Evolutionary conservation across 2,329 filamentous ascomycete species (phyloP), one percentile per base, ranked within the genome.

Genomic region (Chrysosporium queenslandicum): DNA sequence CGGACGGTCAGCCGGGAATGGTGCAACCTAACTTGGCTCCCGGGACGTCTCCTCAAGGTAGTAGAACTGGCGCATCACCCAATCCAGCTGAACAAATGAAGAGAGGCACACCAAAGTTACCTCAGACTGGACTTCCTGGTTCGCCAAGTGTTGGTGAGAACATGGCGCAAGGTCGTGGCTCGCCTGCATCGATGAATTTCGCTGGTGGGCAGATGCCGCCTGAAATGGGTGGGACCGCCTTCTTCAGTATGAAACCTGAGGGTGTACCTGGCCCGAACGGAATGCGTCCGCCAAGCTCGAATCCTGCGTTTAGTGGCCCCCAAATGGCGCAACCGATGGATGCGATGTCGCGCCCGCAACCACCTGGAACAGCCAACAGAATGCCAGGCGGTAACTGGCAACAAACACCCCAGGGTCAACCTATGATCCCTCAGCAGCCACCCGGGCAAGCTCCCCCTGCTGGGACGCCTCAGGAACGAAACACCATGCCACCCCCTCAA

Each of bases 51-150:
- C 80, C 74, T 48, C 74, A 73, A 60, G 77, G 72, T 55, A 80
- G 74, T 64, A 71, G 77, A 64, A 70, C 72, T 55, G 80, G 76
- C 36, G 74, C 78, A 11, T 82, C 80, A 21, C 80, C 80, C 32
- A 81, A 79, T 56, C 79, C 80, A 32, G 75, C 71, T 58, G 80
- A 82, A 54, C 77, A 79, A 62, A 81, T 81, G 76, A 80, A 79
- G 65, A 72, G 79, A 57, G 77, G 77, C 40, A 82, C 79, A 20
- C 78, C 79, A 11, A 81, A 82, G 66, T 73, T 83, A 63, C 71
- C 72, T 48, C 77, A 75, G 58, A 72, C 72, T 57, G 78, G 75
- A 53, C 68, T 81, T 48, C 79, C 78, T 11, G 71, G 69, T 37
- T 81, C 78, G 16, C 79, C 78, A 18, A 76, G 77, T 59, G 75